Percentiles rank a stretch among this genome's conserved stretches.
phyloP scores from a whole-genome alignment of 2,329 filamentous ascomycete species.

The Aspergillus japonicus region DNA sequence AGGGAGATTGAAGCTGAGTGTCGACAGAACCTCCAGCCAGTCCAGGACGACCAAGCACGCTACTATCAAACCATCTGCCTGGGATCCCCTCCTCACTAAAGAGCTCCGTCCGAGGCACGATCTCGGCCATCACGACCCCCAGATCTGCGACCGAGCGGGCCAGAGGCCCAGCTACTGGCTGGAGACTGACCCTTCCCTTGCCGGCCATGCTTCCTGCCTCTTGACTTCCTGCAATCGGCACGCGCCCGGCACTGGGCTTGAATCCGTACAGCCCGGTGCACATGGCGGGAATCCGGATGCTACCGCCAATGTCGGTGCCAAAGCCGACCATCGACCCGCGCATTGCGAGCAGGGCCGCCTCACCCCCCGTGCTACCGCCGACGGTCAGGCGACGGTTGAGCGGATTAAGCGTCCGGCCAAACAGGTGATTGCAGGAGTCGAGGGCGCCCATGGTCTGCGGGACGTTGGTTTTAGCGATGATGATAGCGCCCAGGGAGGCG shows the following conservation, averaged over 20 bases:
- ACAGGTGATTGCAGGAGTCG: slow-evolving; percentile 62
- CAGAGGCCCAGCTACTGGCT: slow-evolving; percentile 47
- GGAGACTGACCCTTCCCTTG: slow-evolving; percentile 51
- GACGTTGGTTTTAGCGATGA: slow-evolving; percentile 71
- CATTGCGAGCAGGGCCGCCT: slow-evolving; percentile 60
- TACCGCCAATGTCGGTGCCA: slow-evolving; percentile 60
- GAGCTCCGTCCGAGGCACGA: slow-evolving; percentile 53
- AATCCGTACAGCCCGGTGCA: slow-evolving; percentile 54
- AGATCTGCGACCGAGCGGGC: slow-evolving; percentile 42
- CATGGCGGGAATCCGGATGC: slow-evolving; percentile 50
- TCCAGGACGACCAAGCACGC: not conserved
- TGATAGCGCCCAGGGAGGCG: slow-evolving; percentile 59
- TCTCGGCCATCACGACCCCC: slow-evolving; percentile 50
- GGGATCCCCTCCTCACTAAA: slow-evolving; percentile 52
- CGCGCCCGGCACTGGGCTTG: slow-evolving; percentile 48
- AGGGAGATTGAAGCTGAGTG: not conserved
- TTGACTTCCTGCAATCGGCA: slow-evolving; percentile 53
- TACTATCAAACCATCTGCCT: slow-evolving; percentile 35
- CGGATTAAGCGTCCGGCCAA: slow-evolving; percentile 64
- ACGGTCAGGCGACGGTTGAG: slow-evolving; percentile 59
- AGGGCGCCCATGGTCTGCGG: slow-evolving; percentile 58
- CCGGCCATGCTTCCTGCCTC: slow-evolving; percentile 49
- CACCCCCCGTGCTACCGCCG: slow-evolving; percentile 66
- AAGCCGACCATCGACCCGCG: slow-evolving; percentile 60
- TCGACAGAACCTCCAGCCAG: slow-evolving; percentile 12